A percentile compares a stretch with the other conserved stretches of the same genome.
These are phyloP conservation scores for Gypsophila paniculata DNA, from an alignment of 179 eudicot species.

Conservation along the genomic window DNA sequence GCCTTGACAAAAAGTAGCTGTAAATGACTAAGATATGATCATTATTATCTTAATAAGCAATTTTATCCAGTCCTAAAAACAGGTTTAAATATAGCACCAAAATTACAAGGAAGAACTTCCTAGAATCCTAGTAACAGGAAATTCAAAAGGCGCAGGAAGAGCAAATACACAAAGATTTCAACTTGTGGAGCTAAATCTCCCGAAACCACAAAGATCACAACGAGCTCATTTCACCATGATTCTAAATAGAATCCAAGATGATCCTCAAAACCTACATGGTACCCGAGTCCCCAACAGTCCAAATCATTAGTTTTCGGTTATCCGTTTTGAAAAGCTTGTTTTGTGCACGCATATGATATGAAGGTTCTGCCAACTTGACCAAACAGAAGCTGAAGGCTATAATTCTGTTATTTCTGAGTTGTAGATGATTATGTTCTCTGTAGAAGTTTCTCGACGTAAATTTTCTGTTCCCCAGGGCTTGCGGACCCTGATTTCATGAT, in stretches of 20 bases:
- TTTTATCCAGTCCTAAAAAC: too few species aligned
- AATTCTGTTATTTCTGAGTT: background rate
- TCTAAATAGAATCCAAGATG: background rate
- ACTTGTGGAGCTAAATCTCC: background rate
- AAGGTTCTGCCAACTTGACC: background rate
- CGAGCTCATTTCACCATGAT: background rate
- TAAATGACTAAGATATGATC: too few species aligned
- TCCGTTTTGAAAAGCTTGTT: background rate
- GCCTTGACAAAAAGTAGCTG: too few species aligned
- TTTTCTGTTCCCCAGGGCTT: constrained; percentile 58
- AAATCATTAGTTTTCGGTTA: background rate
- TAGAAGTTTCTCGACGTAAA: constrained; percentile 65
- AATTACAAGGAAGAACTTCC: too few species aligned
- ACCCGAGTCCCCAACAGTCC: background rate
- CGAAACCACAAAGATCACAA: background rate
- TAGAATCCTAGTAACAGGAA: too few species aligned
- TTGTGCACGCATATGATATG: background rate
- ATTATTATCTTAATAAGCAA: too few species aligned
- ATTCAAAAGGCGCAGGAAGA: too few species aligned
- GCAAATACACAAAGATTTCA: background rate
- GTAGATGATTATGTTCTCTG: constrained; percentile 42
- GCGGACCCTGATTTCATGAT: constrained; percentile 63
- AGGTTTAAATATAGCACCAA: background rate
- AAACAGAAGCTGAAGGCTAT: background rate
- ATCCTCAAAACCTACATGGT: background rate